phyloP scores from a whole-genome alignment of 2,329 filamentous ascomycete genomes.

The Colletotrichum truncatum region DNA sequence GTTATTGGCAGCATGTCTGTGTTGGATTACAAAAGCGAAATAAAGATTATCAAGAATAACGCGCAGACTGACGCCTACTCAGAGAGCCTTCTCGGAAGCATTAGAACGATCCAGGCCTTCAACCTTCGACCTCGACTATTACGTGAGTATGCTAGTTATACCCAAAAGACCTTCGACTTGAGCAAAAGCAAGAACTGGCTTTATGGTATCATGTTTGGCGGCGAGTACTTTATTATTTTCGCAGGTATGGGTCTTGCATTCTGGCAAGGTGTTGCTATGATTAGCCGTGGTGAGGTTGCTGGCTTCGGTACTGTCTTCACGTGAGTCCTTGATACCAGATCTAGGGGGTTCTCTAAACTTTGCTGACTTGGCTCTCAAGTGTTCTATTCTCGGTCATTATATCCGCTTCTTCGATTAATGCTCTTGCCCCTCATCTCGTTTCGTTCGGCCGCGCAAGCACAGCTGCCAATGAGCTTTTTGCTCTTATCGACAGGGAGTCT shows the following conservation, averaged over 20 bases:
- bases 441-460: conserved; percentile 49
- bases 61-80: conserved; percentile 45
- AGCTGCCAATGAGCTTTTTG: conserved; percentile 45
- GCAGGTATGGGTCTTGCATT: conserved; percentile 53
- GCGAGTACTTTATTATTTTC: conserved; percentile 51
- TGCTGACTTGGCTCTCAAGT: not conserved
- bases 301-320: conserved; percentile 50
- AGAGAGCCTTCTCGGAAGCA: conserved; percentile 47
- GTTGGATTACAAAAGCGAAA: conserved; percentile 41
- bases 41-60: conserved; percentile 45
- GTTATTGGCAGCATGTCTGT: conserved; percentile 40
- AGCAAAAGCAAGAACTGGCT: conserved; percentile 49
- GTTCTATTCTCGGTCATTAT: conserved; percentile 49
- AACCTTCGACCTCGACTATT: conserved; percentile 48
- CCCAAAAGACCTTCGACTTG: conserved; percentile 44
- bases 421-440: conserved; percentile 46
- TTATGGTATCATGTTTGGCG: conserved; percentile 48
- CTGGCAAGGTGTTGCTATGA: conserved; percentile 53
- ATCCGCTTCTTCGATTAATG: conserved; percentile 43
- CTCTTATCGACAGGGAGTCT: conserved; percentile 47
- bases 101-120: conserved; percentile 53
- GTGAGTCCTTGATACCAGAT: conserved; percentile 39
- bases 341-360: not conserved
- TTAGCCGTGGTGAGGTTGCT: conserved; percentile 45
- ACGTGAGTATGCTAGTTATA: conserved; percentile 47